Conservation (phyloP, 2,329 filamentous ascomycete species). For the Coleophoma cylindrospora region DNA sequence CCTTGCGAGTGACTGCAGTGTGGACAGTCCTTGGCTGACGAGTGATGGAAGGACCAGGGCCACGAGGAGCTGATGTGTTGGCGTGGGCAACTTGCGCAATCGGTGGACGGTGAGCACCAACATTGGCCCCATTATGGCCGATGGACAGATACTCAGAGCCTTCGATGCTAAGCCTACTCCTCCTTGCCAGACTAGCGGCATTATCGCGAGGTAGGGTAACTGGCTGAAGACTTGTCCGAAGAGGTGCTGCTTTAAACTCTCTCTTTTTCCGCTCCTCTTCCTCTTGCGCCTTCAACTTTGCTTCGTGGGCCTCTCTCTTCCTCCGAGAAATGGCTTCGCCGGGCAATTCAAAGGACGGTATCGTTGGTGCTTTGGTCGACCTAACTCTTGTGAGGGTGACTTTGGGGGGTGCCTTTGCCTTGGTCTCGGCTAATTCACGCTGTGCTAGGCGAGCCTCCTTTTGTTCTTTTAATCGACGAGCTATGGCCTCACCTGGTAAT, state of each 20-base stretch:
- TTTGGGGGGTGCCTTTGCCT: conserved; percentile 30
- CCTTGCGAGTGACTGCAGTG: conserved; percentile 11
- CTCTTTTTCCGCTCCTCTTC: conserved; percentile 55
- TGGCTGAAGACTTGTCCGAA: conserved; percentile 37
- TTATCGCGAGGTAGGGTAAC: conserved; percentile 47
- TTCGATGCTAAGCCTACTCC: conserved; percentile 35
- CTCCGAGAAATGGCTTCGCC: conserved; percentile 49
- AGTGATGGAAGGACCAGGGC: conserved; percentile 6
- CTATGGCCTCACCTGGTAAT: conserved; percentile 57
- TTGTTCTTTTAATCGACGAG: conserved; percentile 51
- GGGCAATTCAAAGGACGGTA: conserved; percentile 56
- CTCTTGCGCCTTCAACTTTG: conserved; percentile 49
- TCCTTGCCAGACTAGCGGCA: conserved; percentile 50
- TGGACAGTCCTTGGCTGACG: too few relatives aligned
- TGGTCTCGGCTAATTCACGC: conserved; percentile 17
- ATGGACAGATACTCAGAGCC: conserved; percentile 10
- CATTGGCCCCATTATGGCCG: conserved; percentile 22
- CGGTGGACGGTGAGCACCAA: conserved; percentile 27
- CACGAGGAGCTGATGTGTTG: conserved; percentile 23
- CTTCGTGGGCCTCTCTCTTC: conserved; percentile 49
- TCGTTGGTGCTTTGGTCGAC: conserved; percentile 46
- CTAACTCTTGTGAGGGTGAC: conserved; percentile 35
- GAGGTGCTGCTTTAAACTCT: conserved; percentile 59
- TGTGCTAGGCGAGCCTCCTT: conserved; percentile 48
- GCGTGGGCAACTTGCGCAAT: conserved; percentile 26